Base-by-base conservation (phyloP, 768 basidiomycete genomes). In the Tulasnella sp. region DNA sequence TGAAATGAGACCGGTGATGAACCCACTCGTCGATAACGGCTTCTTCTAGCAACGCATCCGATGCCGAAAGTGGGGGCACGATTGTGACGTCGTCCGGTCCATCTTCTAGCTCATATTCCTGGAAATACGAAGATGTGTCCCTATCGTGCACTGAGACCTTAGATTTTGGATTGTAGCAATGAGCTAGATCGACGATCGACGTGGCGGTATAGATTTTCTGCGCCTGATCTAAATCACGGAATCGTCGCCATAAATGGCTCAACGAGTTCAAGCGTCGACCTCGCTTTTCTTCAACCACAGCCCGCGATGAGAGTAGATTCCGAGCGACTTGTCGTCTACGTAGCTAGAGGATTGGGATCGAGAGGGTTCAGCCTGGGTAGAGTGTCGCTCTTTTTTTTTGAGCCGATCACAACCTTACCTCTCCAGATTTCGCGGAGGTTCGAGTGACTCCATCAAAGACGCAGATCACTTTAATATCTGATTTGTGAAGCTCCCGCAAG, bases 391-490 rank as follows among this genome's bases (percentile, higher is more conserved):
- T 38, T 38, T 38, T 15, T 38, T 38, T 38, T 38, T 38, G 34
- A 38, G n/a, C 23, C 23, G 13, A 19, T 32, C 24, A 8, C 23
- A 15, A 21, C 2, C 3, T 52, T 56, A 86, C 88, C 78, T 92
- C 89, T 34, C 74, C 72, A 42, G 79, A 74, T 68, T 92, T 92
- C 10, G 89, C 88, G 15, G 68, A 51, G 67, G 72, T 81, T 23
- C 88, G 79, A 60, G 79, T 72, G 62, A 78, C 77, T 10, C 88
- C 89, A 65, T 92, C 88, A 65, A 91, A 92, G 0, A 92, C 81
- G 66, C 88, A 90, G 7, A 89, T 77, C 4, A 81, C 79, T 30
- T 74, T 72, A 2, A 90, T 78, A 13, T 73, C 74, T 27, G 75
- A 70, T 15, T 80, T 78, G 51, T 74, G 74, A 30, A 91, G 72